Percentiles rank a stretch among this genome's conserved stretches.
phyloP scores from a whole-genome alignment of 495 filamentous ascomycete species.

The Podospora appendiculata region DNA sequence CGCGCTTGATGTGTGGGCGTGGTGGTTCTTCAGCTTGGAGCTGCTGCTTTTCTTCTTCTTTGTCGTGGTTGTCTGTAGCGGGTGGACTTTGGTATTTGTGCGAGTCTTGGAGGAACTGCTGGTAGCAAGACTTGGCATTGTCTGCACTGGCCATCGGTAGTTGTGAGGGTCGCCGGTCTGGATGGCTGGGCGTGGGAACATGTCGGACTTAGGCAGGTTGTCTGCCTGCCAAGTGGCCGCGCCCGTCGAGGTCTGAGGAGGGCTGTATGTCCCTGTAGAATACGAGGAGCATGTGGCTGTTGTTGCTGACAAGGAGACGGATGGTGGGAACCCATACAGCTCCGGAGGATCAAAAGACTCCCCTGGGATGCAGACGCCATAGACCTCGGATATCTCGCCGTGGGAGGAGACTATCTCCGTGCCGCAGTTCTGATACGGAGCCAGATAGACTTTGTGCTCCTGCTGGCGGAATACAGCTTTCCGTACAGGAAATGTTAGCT shows the following conservation, averaged over 20 bases:
- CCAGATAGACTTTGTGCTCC: constrained; percentile 17
- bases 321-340: neutral
- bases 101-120: too few relatives aligned
- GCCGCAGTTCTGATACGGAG: constrained; percentile 13
- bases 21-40: too few relatives aligned
- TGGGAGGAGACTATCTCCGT: constrained; percentile 12
- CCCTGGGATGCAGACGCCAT: constrained; percentile 10
- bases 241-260: neutral
- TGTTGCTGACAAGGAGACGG: neutral
- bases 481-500: neutral
- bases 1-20: too few relatives aligned
- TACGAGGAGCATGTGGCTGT: neutral
- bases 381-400: constrained; percentile 1
- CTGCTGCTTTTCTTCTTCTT: too few relatives aligned
- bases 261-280: constrained; percentile 4
- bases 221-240: too few relatives aligned
- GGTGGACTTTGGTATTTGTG: too few relatives aligned
- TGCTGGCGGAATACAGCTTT: constrained; percentile 18
- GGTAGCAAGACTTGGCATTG: too few relatives aligned
- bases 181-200: constrained; percentile 4
- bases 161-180: neutral
- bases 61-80: too few relatives aligned
- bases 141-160: neutral
- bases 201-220: neutral
- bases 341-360: neutral